Conservation (phyloP, 1,284 basidiomycete genomes). For the Boletellus deceptivus region DNA sequence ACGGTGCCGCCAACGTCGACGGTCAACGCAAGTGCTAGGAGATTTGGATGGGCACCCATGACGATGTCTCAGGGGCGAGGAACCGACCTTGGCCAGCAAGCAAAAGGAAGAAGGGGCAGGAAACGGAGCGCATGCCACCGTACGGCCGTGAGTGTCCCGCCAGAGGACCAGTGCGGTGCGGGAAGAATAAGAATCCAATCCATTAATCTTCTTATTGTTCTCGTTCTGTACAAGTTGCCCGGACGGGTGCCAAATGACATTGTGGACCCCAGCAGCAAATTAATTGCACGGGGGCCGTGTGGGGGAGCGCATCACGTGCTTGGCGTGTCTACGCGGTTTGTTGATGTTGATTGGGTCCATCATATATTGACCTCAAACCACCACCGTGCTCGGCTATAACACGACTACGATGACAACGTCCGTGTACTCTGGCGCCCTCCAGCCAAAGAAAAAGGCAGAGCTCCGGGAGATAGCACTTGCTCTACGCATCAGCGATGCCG, state of each 20-base stretch:
- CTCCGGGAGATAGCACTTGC: slow-evolving; percentile 55
- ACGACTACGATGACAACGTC: slow-evolving; percentile 23
- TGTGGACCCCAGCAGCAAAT: not conserved
- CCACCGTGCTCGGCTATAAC: not conserved
- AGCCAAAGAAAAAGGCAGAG: slow-evolving; percentile 60
- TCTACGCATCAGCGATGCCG: slow-evolving; percentile 47
- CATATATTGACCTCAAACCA: slow-evolving; percentile 15
- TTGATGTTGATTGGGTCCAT: slow-evolving; percentile 25
- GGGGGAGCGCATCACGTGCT: slow-evolving; percentile 24
- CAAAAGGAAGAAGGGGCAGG: slow-evolving; percentile 34
- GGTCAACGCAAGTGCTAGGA: slow-evolving; percentile 42
- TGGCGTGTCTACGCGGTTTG: slow-evolving; percentile 28
- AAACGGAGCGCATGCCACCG: slow-evolving; percentile 26
- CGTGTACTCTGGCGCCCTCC: slow-evolving; percentile 47
- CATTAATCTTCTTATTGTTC: not conserved
- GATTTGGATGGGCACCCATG: too few species aligned
- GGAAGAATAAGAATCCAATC: not conserved
- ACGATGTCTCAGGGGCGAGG: not conserved
- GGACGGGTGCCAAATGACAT: too few species aligned
- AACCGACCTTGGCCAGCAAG: slow-evolving; percentile 56
- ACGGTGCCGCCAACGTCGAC: slow-evolving; percentile 43
- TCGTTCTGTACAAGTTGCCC: too few species aligned
- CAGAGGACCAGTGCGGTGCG: slow-evolving; percentile 7
- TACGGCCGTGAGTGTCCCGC: slow-evolving; percentile 7
- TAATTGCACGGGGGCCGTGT: slow-evolving; percentile 12